Evolutionary conservation across 805 yeast species (phyloP), one percentile per base, ranked within the genome.

Genomic region (Cephaloascus fragrans): DNA sequence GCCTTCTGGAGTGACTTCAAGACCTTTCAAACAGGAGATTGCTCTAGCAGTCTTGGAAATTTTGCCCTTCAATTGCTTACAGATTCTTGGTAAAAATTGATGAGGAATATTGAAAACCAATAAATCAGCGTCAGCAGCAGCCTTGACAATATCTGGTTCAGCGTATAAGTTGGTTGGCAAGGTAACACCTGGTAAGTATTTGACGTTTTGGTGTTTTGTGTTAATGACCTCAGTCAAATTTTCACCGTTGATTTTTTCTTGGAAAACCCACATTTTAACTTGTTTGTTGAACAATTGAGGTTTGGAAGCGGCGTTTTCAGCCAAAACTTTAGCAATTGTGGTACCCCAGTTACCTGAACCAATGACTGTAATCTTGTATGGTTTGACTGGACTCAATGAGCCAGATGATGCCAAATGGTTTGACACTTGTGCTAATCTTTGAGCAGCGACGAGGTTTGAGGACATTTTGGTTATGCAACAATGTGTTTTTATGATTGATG

Each of bases 321-420:
- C 68, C 35, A 67, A 47, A 23, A 67, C 56, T 51, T 66, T 67
- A 43, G 72, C 71, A 20, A 67, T 64, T 35, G 71, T 65, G 33
- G 72, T 66, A 19, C 72, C 72, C 72, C 72, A 67, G 50, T 65
- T 67, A 31, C 72, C 72, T 16, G 69, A 63, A 15, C 72, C 72
- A 39, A 67, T 59, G 39, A 67, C 64, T 47, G 67, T 61, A 38
- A 67, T 52, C 44, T 47, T 59, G 54, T 63, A 64, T 3, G 62
- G 61, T 16, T 31, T 31, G 33, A 16, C 6, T 23, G 28, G 28
- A 23, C 10, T 12, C n/a, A n/a, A n/a, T 8, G 28, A 23, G 12
- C 28, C 28, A 6, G 28, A 23, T 8, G 28, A 12, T 8, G 28
- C 28, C 12, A 23, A 23, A 12, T 23, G 28, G 10, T 23, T 23